phyloP scores from a whole-genome alignment of 1,284 basidiomycete species.

The Farysia itapuensis region DNA sequence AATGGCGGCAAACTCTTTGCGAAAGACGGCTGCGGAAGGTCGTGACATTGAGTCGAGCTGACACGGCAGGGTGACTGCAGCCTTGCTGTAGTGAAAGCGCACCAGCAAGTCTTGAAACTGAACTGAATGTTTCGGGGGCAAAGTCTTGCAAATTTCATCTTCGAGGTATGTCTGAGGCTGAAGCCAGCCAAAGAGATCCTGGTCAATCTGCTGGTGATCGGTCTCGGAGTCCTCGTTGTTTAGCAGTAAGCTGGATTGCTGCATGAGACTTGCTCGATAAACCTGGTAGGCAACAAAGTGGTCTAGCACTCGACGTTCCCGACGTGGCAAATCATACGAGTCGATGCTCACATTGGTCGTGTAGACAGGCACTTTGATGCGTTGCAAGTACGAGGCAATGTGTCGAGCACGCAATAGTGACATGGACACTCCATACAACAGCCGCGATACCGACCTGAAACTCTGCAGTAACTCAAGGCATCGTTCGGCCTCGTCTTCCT shows the following conservation, averaged over 20 bases:
- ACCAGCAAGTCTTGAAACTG: slow-evolving; percentile 19
- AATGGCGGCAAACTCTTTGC: slow-evolving; percentile 15
- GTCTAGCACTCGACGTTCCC: slow-evolving; percentile 28
- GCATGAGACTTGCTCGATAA: slow-evolving; percentile 8
- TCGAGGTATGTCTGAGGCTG: slow-evolving; percentile 33
- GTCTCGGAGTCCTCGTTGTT: slow-evolving; percentile 29
- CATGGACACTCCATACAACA: slow-evolving; percentile 13
- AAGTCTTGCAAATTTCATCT: slow-evolving; percentile 22
- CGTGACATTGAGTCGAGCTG: slow-evolving; percentile 2
- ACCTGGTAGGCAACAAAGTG: slow-evolving; percentile 32
- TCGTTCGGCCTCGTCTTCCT: slow-evolving; percentile 11
- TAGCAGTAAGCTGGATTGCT: slow-evolving; percentile 17
- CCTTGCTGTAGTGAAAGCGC: slow-evolving; percentile 14
- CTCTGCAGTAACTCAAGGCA: slow-evolving; percentile 13
- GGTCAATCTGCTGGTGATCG: slow-evolving; percentile 21
- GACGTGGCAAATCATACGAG: slow-evolving; percentile 6
- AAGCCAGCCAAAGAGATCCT: slow-evolving; percentile 34
- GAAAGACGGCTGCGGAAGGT: slow-evolving; percentile 2
- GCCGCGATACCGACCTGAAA: slow-evolving; percentile 18
- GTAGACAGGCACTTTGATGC: slow-evolving; percentile 14
- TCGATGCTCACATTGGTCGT: slow-evolving; percentile 8
- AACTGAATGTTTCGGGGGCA: neutral
- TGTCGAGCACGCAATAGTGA: slow-evolving; percentile 11
- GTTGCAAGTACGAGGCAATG: slow-evolving; percentile 16
- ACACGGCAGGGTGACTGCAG: slow-evolving; percentile 19